Evolutionary conservation across 768 basidiomycete species (phyloP).

Genomic region (Pisolithus microcarpus): DNA sequence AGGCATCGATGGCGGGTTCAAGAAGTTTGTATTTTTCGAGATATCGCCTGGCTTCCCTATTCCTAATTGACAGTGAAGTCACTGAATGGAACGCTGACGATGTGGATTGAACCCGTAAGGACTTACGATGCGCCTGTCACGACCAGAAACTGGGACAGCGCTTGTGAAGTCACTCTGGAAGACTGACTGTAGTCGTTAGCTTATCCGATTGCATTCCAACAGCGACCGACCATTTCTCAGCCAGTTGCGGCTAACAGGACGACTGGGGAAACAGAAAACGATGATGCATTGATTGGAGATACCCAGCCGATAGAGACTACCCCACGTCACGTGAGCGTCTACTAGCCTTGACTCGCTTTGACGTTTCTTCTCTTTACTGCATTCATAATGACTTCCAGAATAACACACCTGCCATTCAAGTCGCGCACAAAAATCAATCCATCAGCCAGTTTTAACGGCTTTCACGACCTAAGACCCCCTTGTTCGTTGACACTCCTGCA

Average conservation of each 20-base stretch:
- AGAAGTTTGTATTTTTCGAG: slow-evolving; percentile 63
- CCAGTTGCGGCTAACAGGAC: neutral
- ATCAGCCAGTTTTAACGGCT: too few species aligned
- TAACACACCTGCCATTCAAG: too few species aligned
- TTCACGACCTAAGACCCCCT: too few species aligned
- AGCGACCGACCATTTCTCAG: neutral
- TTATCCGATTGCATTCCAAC: too few species aligned
- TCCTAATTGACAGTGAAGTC: slow-evolving; percentile 15
- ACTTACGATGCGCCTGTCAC: slow-evolving; percentile 65
- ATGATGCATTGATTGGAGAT: neutral
- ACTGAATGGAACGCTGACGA: neutral
- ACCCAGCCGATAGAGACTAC: neutral
- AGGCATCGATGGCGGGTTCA: slow-evolving; percentile 70
- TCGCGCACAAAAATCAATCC: too few species aligned
- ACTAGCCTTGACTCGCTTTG: neutral
- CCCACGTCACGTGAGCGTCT: neutral
- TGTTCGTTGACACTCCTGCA: neutral
- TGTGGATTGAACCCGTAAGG: neutral
- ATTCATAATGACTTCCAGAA: neutral
- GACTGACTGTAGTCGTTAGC: neutral
- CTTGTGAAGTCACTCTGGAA: neutral
- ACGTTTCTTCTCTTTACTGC: neutral
- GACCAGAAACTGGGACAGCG: slow-evolving; percentile 20
- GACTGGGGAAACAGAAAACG: neutral
- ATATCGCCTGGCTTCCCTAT: slow-evolving; percentile 57